A percentile compares a stretch with the other conserved stretches of the same genome.
phyloP scores from a whole-genome alignment of 495 filamentous ascomycete genomes.

The Aspergillus bridgeri region DNA sequence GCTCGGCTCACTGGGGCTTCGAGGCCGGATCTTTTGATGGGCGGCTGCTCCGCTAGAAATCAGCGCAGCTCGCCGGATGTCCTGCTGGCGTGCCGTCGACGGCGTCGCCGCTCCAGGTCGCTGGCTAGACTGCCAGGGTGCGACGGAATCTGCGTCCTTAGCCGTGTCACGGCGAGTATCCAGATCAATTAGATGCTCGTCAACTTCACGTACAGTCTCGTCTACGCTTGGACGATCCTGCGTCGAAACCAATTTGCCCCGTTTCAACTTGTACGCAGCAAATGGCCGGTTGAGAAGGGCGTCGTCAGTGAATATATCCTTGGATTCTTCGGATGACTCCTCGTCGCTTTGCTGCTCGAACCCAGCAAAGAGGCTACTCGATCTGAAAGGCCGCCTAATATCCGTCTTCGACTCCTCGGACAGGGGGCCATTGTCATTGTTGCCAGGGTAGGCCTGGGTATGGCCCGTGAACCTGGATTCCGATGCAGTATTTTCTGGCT shows the following conservation, averaged over 20 bases:
- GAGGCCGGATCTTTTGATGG: slow-evolving; percentile 59
- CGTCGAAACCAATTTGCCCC: slow-evolving; percentile 40
- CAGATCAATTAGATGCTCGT: slow-evolving; percentile 36
- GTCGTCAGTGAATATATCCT: slow-evolving; percentile 48
- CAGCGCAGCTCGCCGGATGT: slow-evolving; percentile 63
- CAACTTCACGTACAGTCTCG: slow-evolving; percentile 36
- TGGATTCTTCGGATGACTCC: slow-evolving; percentile 32
- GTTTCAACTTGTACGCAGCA: slow-evolving; percentile 40
- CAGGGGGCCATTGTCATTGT: slow-evolving; percentile 78
- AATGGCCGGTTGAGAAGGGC: slow-evolving; percentile 44
- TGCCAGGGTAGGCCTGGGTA: slow-evolving; percentile 70
- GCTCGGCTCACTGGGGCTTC: slow-evolving; percentile 74
- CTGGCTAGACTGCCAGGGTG: slow-evolving; percentile 20
- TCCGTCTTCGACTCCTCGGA: slow-evolving; percentile 52
- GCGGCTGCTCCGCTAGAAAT: slow-evolving; percentile 73
- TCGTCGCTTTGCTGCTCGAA: slow-evolving; percentile 64
- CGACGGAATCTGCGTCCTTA: slow-evolving; percentile 4
- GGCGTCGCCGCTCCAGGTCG: slow-evolving; percentile 17
- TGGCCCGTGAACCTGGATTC: slow-evolving; percentile 7
- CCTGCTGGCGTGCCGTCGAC: slow-evolving; percentile 42
- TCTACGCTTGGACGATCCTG: slow-evolving; percentile 35
- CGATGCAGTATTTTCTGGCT: neutral
- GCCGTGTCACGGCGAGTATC: slow-evolving; percentile 24
- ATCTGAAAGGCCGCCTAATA: slow-evolving; percentile 66
- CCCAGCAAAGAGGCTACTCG: slow-evolving; percentile 82